phyloP scores from a whole-genome alignment of 2,329 filamentous ascomycete genomes.

The Colletotrichum camelliae region DNA sequence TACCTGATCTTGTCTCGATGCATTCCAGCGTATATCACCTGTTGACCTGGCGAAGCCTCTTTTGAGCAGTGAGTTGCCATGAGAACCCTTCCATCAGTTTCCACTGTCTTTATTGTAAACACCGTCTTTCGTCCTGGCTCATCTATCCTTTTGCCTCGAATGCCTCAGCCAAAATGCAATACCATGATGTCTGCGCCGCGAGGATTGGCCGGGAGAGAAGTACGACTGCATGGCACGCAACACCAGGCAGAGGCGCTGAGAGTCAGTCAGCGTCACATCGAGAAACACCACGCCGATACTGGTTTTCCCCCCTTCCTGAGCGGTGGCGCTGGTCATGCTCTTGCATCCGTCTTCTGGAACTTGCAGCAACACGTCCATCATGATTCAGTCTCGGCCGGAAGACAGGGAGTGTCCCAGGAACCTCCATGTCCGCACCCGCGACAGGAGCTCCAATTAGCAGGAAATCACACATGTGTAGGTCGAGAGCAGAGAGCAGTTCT shows the following conservation, averaged over 20 bases:
- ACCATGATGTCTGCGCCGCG: not conserved
- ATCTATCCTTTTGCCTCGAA: not conserved
- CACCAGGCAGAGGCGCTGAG: accelerated
- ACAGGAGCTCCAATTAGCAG: not conserved
- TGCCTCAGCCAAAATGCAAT: not conserved
- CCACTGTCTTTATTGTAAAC: not conserved
- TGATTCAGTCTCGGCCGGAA: not conserved
- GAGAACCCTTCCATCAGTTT: not conserved
- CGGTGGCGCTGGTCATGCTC: not conserved
- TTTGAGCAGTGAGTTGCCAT: not conserved
- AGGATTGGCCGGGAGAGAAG: not conserved
- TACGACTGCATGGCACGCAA: not conserved
- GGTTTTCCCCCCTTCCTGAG: not conserved
- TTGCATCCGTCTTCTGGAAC: not conserved
- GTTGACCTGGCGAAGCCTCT: not conserved
- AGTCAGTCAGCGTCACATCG: not conserved
- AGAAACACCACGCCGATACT: not conserved
- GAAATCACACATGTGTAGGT: not conserved
- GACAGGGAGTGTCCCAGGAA: not conserved
- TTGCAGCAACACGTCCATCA: not conserved
- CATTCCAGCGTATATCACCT: not conserved
- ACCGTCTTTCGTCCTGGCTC: not conserved
- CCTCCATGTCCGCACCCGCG: not conserved
- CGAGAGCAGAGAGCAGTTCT: not conserved
- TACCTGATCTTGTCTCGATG: not conserved